These are phyloP conservation scores for Crithidia acanthocephali DNA, from an alignment of 208 protist genomes.

Conservation along the genomic window DNA sequence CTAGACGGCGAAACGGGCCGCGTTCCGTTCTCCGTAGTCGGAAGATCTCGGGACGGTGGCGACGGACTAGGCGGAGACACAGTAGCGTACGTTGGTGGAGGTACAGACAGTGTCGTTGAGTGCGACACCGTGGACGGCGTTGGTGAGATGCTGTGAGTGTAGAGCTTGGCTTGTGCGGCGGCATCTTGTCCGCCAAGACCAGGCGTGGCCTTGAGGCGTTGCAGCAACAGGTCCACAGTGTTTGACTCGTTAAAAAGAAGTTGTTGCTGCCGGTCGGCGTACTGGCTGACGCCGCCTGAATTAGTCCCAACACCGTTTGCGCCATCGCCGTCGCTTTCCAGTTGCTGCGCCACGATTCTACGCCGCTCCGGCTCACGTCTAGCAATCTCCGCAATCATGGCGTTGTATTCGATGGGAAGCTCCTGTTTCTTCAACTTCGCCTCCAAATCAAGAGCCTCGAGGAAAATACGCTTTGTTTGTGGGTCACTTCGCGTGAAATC, in stretches of 20 bases:
- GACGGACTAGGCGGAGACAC: background rate
- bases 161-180: background rate
- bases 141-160: background rate
- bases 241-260: conserved; percentile 29
- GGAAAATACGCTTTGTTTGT: conserved; percentile 22
- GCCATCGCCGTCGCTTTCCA: conserved; percentile 26
- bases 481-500: conserved; percentile 21
- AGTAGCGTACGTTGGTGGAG: conserved; percentile 5
- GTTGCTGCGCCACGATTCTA: conserved; percentile 38
- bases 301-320: background rate
- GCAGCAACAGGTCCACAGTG: conserved; percentile 28
- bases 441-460: conserved; percentile 33
- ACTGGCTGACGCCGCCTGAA: background rate
- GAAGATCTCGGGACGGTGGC: background rate
- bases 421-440: conserved; percentile 28
- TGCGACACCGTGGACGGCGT: background rate
- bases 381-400: conserved; percentile 43
- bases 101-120: background rate
- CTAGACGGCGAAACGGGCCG: background rate
- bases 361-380: conserved; percentile 36
- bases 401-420: conserved; percentile 39
- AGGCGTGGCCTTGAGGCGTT: conserved; percentile 22
- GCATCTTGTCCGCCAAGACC: background rate
- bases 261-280: conserved; percentile 27
- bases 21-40: background rate